phyloP scores from a whole-genome alignment of 2,329 filamentous ascomycete species.

The Didymella sp. region DNA sequence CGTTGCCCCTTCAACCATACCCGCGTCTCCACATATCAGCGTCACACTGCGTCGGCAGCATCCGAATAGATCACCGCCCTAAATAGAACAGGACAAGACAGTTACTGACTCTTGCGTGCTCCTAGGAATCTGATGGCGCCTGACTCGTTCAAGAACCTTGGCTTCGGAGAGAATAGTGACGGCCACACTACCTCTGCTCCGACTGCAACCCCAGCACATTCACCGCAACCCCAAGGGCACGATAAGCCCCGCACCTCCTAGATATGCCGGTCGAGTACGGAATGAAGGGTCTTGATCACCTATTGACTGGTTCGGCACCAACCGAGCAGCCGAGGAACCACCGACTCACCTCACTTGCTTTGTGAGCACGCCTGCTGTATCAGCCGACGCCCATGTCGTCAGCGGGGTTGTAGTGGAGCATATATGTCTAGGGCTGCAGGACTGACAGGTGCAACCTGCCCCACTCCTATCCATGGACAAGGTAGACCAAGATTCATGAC shows the following conservation, averaged over 20 bases:
- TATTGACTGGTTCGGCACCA: constrained; percentile 36
- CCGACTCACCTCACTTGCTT: constrained; percentile 14
- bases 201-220: constrained; percentile 38
- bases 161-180: constrained; percentile 68
- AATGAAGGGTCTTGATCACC: constrained; percentile 30
- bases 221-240: constrained; percentile 32
- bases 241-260: constrained; percentile 37
- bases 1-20: constrained; percentile 23
- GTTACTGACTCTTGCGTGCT: constrained; percentile 29
- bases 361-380: constrained; percentile 14
- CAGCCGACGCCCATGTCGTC: constrained; percentile 17
- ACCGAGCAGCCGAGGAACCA: constrained; percentile 38
- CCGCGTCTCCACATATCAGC: constrained; percentile 28
- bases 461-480: background rate
- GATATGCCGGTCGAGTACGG: constrained; percentile 21
- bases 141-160: constrained; percentile 93
- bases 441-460: constrained; percentile 36
- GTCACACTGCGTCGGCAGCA: constrained; percentile 36
- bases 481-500: background rate
- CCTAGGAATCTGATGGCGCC: constrained; percentile 87
- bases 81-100: constrained; percentile 17
- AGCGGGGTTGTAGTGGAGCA: constrained; percentile 2
- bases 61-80: constrained; percentile 26
- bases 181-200: constrained; percentile 19
- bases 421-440: constrained; percentile 21